These are phyloP conservation scores for Letharia columbiana DNA, from an alignment of 495 filamentous ascomycete genomes.

Conservation along the genomic window DNA sequence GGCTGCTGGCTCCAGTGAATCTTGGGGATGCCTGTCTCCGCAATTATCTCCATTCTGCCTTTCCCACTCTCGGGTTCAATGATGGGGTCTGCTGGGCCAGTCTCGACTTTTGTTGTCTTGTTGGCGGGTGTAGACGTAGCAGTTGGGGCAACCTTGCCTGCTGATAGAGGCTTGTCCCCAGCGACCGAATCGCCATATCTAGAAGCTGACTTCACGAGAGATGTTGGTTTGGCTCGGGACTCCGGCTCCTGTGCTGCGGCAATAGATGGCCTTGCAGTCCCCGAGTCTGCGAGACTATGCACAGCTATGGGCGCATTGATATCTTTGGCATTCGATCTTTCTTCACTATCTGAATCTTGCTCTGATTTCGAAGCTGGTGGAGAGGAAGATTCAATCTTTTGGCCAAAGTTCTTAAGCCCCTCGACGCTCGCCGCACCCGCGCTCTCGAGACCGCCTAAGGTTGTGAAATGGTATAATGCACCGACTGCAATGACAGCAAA, in stretches of 20 bases:
- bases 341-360: slow-evolving; percentile 8
- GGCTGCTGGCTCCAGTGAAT: slow-evolving; percentile 62
- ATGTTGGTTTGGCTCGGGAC: slow-evolving; percentile 4
- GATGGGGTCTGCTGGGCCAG: slow-evolving; percentile 17
- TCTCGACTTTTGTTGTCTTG: slow-evolving; percentile 15
- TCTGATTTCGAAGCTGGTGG: slow-evolving; percentile 11
- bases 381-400: slow-evolving; percentile 20
- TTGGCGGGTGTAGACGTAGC: slow-evolving; percentile 11
- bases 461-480: slow-evolving; percentile 54
- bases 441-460: slow-evolving; percentile 23
- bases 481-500: slow-evolving; percentile 59
- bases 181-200: slow-evolving; percentile 1
- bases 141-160: neutral
- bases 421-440: slow-evolving; percentile 32
- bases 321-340: neutral
- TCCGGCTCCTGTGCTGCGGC: slow-evolving; percentile 14
- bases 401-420: slow-evolving; percentile 25
- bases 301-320: slow-evolving; percentile 14
- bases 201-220: neutral
- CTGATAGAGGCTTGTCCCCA: neutral
- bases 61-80: slow-evolving; percentile 29
- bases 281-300: slow-evolving; percentile 9
- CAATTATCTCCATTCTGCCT: slow-evolving; percentile 36
- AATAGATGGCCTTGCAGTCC: neutral
- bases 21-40: slow-evolving; percentile 30